Conservation (phyloP, 1,139 yeast genomes). For the Saccharomyces hybrid region DNA sequence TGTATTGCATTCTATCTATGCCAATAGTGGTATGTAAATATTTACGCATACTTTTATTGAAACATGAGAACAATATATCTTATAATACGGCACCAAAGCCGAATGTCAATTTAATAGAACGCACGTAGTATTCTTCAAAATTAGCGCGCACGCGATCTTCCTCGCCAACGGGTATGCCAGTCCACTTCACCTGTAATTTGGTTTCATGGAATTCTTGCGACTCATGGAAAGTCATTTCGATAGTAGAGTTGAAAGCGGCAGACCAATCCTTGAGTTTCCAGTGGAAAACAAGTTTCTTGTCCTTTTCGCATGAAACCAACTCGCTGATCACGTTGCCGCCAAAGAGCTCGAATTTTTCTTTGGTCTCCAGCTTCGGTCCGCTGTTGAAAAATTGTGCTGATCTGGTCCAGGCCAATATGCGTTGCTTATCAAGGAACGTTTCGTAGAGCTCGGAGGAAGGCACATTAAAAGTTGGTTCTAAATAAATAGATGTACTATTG, state of each 20-base stretch:
- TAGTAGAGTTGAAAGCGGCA: conserved; percentile 63
- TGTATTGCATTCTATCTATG: neutral
- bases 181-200: conserved; percentile 64
- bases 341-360: conserved; percentile 61
- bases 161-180: conserved; percentile 95
- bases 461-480: conserved; percentile 78
- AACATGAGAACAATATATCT: conserved; percentile 7
- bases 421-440: conserved; percentile 64
- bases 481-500: conserved; percentile 70
- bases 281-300: conserved; percentile 49
- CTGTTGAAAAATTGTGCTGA: conserved; percentile 34
- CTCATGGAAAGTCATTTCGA: conserved; percentile 52
- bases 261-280: conserved; percentile 89
- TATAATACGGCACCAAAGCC: conserved; percentile 84
- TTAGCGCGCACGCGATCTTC: conserved; percentile 82
- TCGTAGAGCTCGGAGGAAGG: conserved; percentile 76
- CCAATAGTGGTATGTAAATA: neutral
- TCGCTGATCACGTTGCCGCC: conserved; percentile 85
- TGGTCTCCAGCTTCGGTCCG: conserved; percentile 35
- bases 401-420: conserved; percentile 87
- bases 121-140: conserved; percentile 82
- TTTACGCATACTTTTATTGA: neutral
- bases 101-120: conserved; percentile 80
- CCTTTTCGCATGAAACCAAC: conserved; percentile 44
- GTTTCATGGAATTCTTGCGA: conserved; percentile 76